Base-by-base conservation (phyloP, 2,329 filamentous ascomycete genomes). In the Aureobasidium pullulans region DNA sequence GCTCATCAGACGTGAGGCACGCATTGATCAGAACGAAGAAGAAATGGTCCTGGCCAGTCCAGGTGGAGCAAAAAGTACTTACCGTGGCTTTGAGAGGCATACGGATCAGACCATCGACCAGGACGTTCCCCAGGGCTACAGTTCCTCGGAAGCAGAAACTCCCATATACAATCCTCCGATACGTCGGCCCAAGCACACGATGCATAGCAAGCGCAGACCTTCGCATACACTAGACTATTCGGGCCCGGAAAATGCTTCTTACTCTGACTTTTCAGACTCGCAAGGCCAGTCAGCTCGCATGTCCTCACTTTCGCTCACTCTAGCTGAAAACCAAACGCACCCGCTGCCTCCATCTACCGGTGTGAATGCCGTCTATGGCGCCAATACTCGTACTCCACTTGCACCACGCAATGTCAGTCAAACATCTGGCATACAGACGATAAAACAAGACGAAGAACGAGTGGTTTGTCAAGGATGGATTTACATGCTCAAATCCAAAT, bases 401-500 rank as follows among this genome's bases (percentile, higher is more conserved):
- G 66, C 64, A 13, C 57, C 62, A 13, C 79, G 82, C 47, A 88
- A 86, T 57, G 69, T 77, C 8, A 88, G 84, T 70, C 86, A 89
- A 67, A 72, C 81, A 54, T 87, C 85, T 66, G 83, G 76, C 32
- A 60, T 74, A 31, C 75, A 73, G 42, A 79, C 52, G 8, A 49
- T 43, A 42, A 80, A 87, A 58, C 77, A 81, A 59, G 90, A 94
- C 63, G 85, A 87, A 0, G 92, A 96, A 71, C 87, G 92, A 29
- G 87, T 97, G n/a, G 83, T 97, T 46, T 96, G 89, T 82, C 91
- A 97, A 70, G 92, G 93, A 54, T 92, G 90, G 80, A 83, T 97
- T 34, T 88, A 89, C 72, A 85, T 90, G 62, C 82, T 96, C 60
- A 90, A 89, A 67, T 89, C 86, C 62, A 92, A 90, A 68, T 81